These are phyloP conservation scores for Ophiostoma angusticollis DNA, from an alignment of 2,329 filamentous ascomycete species.

Conservation along the genomic window DNA sequence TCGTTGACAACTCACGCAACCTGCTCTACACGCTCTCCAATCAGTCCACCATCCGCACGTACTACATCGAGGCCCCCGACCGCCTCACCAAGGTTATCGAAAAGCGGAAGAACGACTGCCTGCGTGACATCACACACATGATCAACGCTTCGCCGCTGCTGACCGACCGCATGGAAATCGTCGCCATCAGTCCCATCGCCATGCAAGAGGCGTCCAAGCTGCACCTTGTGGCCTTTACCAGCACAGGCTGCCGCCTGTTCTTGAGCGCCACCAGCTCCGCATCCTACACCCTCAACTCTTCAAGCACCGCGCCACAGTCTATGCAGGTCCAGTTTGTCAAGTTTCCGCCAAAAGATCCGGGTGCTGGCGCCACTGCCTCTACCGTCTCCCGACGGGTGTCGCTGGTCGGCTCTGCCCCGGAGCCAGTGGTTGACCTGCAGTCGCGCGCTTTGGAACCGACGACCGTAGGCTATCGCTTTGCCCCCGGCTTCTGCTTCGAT, in stretches of 20 bases:
- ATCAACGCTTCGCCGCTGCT: conserved; percentile 62
- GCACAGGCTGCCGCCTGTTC: conserved; percentile 82
- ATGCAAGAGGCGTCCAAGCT: conserved; percentile 67
- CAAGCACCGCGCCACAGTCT: conserved; percentile 63
- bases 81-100: conserved; percentile 52
- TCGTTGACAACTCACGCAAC: conserved; percentile 76
- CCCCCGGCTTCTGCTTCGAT: conserved; percentile 85
- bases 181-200: conserved; percentile 76
- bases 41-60: conserved; percentile 78
- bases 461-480: conserved; percentile 47
- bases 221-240: conserved; percentile 80
- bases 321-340: conserved; percentile 98
- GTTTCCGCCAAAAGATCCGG: conserved; percentile 56
- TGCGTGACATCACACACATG: conserved; percentile 74
- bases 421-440: conserved; percentile 32
- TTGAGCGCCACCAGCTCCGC: conserved; percentile 77
- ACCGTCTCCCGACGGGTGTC: neutral
- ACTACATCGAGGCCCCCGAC: conserved; percentile 61
- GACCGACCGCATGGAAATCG: conserved; percentile 56
- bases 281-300: conserved; percentile 48
- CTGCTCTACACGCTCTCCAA: conserved; percentile 87
- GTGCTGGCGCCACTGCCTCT: conserved; percentile 8
- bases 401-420: conserved; percentile 20
- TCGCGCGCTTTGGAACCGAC: conserved; percentile 37
- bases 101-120: conserved; percentile 47